Evolutionary conservation across 2,329 filamentous ascomycete genomes (phyloP).

Genomic region (Claviceps sorghi): DNA sequence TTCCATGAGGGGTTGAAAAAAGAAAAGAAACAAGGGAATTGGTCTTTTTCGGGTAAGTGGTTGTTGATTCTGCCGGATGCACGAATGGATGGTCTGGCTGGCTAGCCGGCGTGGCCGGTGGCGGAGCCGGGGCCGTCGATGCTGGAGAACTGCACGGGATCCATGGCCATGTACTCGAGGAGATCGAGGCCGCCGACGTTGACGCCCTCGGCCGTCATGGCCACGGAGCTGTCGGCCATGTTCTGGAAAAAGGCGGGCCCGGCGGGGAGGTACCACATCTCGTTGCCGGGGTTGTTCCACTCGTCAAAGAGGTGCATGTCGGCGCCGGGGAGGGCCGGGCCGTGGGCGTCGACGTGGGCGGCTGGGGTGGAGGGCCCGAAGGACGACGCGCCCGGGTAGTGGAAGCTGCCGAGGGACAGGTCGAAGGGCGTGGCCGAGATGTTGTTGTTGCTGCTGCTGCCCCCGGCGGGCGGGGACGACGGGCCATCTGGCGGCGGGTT

Average conservation of each 20-base stretch:
- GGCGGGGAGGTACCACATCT: constrained; percentile 54
- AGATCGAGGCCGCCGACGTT: constrained; percentile 53
- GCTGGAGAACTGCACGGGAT: constrained; percentile 27
- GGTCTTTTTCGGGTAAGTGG: too few relatives aligned
- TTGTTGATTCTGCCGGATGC: too few relatives aligned
- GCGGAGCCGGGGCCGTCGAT: constrained; percentile 15
- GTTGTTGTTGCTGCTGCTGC: constrained; percentile 36
- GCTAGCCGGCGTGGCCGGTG: too few relatives aligned
- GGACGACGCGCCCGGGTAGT: constrained; percentile 34
- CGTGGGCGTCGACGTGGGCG: constrained; percentile 19
- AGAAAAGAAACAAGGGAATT: too few relatives aligned
- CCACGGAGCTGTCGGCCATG: constrained; percentile 44
- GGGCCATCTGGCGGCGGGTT: constrained; percentile 18
- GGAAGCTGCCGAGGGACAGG: constrained; percentile 37
- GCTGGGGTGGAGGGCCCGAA: constrained; percentile 37
- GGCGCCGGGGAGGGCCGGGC: constrained; percentile 13
- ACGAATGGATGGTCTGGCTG: too few relatives aligned
- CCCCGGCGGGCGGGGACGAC: constrained; percentile 18
- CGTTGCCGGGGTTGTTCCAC: constrained; percentile 39
- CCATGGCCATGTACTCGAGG: constrained; percentile 55
- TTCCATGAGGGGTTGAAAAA: too few relatives aligned
- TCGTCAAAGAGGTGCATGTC: constrained; percentile 35
- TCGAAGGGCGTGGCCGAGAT: constrained; percentile 53
- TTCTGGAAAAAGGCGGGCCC: constrained; percentile 52
- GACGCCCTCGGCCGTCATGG: constrained; percentile 53